phyloP scores from a whole-genome alignment of 2,329 filamentous ascomycete genomes.

The Penicillium polonicum region DNA sequence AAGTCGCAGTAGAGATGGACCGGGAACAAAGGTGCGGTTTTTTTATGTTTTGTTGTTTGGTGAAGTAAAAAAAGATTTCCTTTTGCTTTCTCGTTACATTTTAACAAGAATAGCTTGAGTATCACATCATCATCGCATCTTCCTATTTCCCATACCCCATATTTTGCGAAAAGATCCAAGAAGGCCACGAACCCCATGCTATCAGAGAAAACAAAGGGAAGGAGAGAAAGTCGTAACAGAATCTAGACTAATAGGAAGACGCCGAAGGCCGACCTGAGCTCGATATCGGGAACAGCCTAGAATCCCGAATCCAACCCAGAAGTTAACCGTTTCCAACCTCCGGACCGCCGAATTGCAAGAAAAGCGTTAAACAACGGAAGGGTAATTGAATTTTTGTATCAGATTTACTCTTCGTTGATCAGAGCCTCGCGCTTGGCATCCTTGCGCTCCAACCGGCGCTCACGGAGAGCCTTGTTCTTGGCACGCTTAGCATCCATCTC shows the following conservation, averaged over 20 bases:
- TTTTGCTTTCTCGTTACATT: slow-evolving; percentile 30
- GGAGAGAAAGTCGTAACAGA: slow-evolving; percentile 18
- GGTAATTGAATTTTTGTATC: slow-evolving; percentile 21
- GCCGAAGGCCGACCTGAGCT: slow-evolving; percentile 32
- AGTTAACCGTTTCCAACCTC: slow-evolving; percentile 36
- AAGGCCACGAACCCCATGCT: slow-evolving; percentile 21
- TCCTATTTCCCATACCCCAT: slow-evolving; percentile 24
- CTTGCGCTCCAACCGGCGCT: slow-evolving; percentile 93
- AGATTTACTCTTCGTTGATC: slow-evolving; percentile 62
- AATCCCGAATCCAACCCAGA: slow-evolving; percentile 32
- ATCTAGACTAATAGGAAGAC: slow-evolving; percentile 25
- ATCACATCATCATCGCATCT: slow-evolving; percentile 32
- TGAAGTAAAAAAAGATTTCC: slow-evolving; percentile 26
- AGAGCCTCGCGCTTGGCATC: slow-evolving; percentile 86
- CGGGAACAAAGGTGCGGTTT: neutral
- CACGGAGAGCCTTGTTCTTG: slow-evolving; percentile 99
- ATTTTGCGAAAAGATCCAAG: slow-evolving; percentile 18
- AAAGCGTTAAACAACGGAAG: slow-evolving; percentile 34
- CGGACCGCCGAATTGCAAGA: slow-evolving; percentile 34
- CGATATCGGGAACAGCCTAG: slow-evolving; percentile 28
- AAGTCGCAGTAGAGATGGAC: neutral
- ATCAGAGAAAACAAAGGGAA: slow-evolving; percentile 15
- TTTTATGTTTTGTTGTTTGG: slow-evolving; percentile 20
- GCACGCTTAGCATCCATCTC: slow-evolving; percentile 99
- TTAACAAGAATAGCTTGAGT: slow-evolving; percentile 31